Base-by-base conservation (phyloP, 1,284 basidiomycete genomes). In the Ceratorhiza oryzae-sativae region DNA sequence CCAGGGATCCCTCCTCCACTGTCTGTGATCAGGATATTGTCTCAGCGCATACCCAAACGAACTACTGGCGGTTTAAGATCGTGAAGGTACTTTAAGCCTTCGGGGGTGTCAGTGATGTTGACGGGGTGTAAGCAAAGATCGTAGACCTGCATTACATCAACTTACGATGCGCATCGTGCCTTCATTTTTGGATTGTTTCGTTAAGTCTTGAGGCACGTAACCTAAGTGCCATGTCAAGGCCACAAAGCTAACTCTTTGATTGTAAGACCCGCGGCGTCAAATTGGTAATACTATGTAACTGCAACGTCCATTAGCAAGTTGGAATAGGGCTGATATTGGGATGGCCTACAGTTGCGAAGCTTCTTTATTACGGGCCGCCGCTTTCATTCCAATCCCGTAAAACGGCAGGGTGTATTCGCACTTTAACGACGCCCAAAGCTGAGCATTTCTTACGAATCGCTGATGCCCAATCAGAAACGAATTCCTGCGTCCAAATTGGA, bases 371-470 rank as follows among this genome's bases (percentile, higher is more conserved):
- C 53, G 42, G 15, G 41, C 20, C 34, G 25, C 56, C 20, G 42
- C 25, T 39, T 58, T 55, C 65, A 70, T 58, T 20, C 65, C 65
- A 58, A 70, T 48, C n/a, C 65, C 65, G 58, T 70, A 70, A 30
- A 70, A 70, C 2, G 51, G 65, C n/a, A 70, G 30, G 15, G 65
- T 70, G 42, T 70, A 58, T 20, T 70, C 65, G n/a, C 51, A 70
- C 55, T 39, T 56, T 9, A 70, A 45, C 25, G 39, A 18, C 9
- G 18, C 6, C 65, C 53, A 70, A n/a, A 70, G 34, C 25, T 58
- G 32, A 13, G 65, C 65, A 36, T 56, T 30, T n/a, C 65, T 25
- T 10, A 58, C 20, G 30, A 70, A 58, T 27, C 51, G 23, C 65
- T 56, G 27, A 3, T 25, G 23, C 25, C 51, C 27, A 12, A 20